Conservation (phyloP, 441 rosid species). For the Arabidopsis hybrid region DNA sequence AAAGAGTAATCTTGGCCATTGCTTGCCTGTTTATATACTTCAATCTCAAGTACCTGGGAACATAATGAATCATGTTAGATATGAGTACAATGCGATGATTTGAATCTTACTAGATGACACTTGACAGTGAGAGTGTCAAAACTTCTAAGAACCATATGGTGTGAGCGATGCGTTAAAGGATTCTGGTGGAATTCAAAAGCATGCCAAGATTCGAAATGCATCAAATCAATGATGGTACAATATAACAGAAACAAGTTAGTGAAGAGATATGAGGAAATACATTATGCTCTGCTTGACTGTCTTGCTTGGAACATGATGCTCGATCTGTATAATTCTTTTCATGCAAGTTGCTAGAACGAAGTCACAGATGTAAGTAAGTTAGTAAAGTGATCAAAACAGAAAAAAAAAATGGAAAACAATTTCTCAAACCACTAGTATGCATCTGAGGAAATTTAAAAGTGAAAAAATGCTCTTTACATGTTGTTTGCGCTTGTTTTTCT, state of each 20-base stretch:
- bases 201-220: slow-evolving; percentile 8
- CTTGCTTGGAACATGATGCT: slow-evolving; percentile 46
- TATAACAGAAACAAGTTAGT: slow-evolving; percentile 9
- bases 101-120: slow-evolving; percentile 12
- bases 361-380: slow-evolving; percentile 30
- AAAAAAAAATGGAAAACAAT: background rate
- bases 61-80: slow-evolving; percentile 22
- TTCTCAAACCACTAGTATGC: slow-evolving; percentile 16
- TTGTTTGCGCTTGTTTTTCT: slow-evolving; percentile 48
- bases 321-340: slow-evolving; percentile 40
- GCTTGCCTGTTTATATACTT: slow-evolving; percentile 40
- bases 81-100: background rate
- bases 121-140: slow-evolving; percentile 24
- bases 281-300: slow-evolving; percentile 44
- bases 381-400: slow-evolving; percentile 25
- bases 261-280: slow-evolving; percentile 48
- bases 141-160: slow-evolving; percentile 10
- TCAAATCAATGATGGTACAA: slow-evolving; percentile 4
- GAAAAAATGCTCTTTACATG: slow-evolving; percentile 48
- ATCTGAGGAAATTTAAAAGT: background rate
- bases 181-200: slow-evolving; percentile 26
- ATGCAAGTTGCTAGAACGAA: slow-evolving; percentile 45
- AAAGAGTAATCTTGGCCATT: slow-evolving; percentile 41
- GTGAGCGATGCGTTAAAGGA: slow-evolving; percentile 5
- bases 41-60: slow-evolving; percentile 52